Conservation (phyloP, 495 filamentous ascomycete species). For the Neurospora tetrasperma region DNA sequence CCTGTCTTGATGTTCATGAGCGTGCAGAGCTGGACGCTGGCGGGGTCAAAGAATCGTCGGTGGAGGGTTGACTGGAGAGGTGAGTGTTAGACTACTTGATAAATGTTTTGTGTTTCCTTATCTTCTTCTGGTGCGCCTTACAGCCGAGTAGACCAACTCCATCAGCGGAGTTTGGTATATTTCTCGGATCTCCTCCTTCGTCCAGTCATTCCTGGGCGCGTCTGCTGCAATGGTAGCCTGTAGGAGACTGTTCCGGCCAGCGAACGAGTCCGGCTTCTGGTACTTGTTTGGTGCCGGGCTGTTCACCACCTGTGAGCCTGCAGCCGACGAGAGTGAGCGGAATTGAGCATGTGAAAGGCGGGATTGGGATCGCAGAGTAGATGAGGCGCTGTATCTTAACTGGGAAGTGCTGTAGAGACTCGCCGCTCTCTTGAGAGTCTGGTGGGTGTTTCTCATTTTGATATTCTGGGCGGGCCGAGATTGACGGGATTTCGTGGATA, state of each 20-base stretch:
- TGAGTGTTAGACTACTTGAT: background rate
- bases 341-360: background rate
- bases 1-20: conserved; percentile 95
- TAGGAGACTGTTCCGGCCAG: conserved; percentile 7
- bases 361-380: background rate
- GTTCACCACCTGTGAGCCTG: background rate
- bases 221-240: conserved; percentile 44
- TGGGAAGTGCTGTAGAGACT: background rate
- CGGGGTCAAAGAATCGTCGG: conserved; percentile 69
- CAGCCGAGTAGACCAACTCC: conserved; percentile 63
- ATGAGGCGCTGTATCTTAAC: background rate
- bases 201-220: conserved; percentile 60
- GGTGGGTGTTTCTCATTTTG: background rate
- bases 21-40: conserved; percentile 77
- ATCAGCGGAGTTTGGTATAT: conserved; percentile 72
- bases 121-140: conserved; percentile 28
- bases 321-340: background rate
- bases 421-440: background rate
- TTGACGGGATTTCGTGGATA: background rate
- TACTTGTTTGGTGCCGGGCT: background rate
- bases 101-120: background rate
- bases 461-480: background rate
- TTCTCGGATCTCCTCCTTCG: conserved; percentile 60
- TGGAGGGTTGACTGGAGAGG: conserved; percentile 55
- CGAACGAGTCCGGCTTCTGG: background rate